Conservation (phyloP, 2,329 filamentous ascomycete genomes). For the Ilyonectria robusta region DNA sequence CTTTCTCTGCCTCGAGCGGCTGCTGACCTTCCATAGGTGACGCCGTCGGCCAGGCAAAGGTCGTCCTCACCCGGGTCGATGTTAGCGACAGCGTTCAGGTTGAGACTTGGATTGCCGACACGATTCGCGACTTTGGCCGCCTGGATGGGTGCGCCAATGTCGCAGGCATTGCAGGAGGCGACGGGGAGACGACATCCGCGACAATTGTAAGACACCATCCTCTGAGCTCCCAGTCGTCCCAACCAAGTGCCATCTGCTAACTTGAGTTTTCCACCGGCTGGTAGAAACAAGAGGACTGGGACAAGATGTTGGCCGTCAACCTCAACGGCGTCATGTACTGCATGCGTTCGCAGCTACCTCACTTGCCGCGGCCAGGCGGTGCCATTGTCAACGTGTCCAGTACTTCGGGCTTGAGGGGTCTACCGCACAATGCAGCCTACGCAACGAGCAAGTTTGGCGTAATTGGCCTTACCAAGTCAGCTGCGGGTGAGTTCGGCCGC, state of each 20-base stretch:
- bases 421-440: constrained; percentile 5
- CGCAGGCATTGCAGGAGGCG: constrained; percentile 3
- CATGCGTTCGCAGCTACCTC: constrained; percentile 4
- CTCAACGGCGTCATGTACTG: constrained; percentile 9
- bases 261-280: not conserved
- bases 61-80: not conserved
- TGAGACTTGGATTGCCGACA: not conserved
- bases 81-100: not conserved
- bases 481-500: constrained; percentile 1
- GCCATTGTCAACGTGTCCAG: constrained; percentile 7
- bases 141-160: constrained; percentile 3
- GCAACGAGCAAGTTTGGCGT: constrained; percentile 9
- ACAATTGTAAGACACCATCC: not conserved
- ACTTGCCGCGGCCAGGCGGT: constrained; percentile 1
- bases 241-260: not conserved
- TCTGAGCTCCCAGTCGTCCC: too few species aligned
- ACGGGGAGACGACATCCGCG: constrained; percentile 1
- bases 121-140: not conserved
- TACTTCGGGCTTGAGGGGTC: not conserved
- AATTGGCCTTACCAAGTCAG: constrained; percentile 4
- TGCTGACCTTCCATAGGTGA: not conserved
- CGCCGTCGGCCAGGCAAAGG: not conserved
- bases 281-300: constrained; percentile 10
- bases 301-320: constrained; percentile 4
- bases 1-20: not conserved